These are phyloP conservation scores for Pelagophyceae sp. DNA, from an alignment of 352 stramenopile species.

Conservation along the genomic window DNA sequence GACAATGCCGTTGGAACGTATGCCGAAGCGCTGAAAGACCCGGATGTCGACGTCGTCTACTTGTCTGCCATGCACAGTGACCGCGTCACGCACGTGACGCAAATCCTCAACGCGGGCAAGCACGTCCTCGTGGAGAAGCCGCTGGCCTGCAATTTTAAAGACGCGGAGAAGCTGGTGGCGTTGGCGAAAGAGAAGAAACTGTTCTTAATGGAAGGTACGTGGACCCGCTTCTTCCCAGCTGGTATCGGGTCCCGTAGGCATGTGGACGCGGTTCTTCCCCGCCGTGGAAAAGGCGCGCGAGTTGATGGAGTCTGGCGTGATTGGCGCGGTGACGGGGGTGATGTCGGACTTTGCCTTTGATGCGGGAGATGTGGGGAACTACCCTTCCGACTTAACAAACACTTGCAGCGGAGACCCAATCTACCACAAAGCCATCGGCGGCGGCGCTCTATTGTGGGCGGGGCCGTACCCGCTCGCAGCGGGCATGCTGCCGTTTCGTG, in stretches of 20 bases:
- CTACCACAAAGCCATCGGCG: slow-evolving; percentile 60
- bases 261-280: slow-evolving; percentile 46
- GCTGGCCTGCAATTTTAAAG: not conserved
- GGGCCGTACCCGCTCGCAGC: slow-evolving; percentile 64
- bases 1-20: not conserved
- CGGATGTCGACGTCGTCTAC: slow-evolving; percentile 12
- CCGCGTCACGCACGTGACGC: not conserved
- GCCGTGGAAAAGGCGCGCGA: slow-evolving; percentile 51
- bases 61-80: not conserved
- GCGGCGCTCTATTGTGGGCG: slow-evolving; percentile 58
- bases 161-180: not conserved
- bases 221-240: slow-evolving; percentile 46
- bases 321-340: slow-evolving; percentile 59
- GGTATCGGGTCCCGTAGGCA: no score
- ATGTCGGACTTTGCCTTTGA: slow-evolving; percentile 58
- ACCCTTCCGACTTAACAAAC: slow-evolving; percentile 25
- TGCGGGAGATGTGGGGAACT: slow-evolving; percentile 41
- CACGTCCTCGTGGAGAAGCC: slow-evolving; percentile 16
- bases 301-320: slow-evolving; percentile 47
- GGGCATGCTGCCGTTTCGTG: slow-evolving; percentile 53
- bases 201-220: slow-evolving; percentile 63
- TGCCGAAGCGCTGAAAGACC: not conserved
- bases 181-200: slow-evolving; percentile 56
- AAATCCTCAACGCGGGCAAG: not conserved
- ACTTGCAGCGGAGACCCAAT: slow-evolving; percentile 35